Conservation (phyloP, 2,329 filamentous ascomycete genomes). For the Escovopsis sp. region DNA sequence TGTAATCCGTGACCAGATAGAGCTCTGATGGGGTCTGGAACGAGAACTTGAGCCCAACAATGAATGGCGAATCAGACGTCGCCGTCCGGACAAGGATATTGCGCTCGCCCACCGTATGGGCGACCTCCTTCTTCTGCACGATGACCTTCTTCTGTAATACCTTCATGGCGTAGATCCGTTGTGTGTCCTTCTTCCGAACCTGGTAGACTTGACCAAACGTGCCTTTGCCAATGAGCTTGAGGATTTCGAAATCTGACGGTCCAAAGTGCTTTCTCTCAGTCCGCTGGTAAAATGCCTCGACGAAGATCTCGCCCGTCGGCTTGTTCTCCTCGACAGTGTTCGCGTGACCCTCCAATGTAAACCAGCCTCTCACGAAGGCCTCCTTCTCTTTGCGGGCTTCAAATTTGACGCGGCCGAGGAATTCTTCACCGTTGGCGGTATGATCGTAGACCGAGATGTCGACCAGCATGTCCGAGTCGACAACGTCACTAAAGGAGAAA, state of each 20-base stretch:
- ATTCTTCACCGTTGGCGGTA: conserved; percentile 65
- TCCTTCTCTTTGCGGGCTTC: conserved; percentile 52
- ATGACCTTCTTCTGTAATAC: conserved; percentile 99
- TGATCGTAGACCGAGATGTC: conserved; percentile 90
- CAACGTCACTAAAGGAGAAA: conserved; percentile 90
- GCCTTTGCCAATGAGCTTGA: conserved; percentile 93
- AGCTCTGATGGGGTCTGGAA: conserved; percentile 96
- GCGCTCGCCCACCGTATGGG: conserved; percentile 88
- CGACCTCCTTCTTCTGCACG: conserved; percentile 98
- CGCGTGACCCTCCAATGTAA: conserved; percentile 57
- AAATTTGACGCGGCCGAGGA: conserved; percentile 80
- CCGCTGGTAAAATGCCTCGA: conserved; percentile 74
- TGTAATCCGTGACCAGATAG: conserved; percentile 97
- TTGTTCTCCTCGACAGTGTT: conserved; percentile 58
- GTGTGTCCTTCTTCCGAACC: conserved; percentile 91
- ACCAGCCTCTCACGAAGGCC: conserved; percentile 70
- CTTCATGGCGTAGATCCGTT: conserved; percentile 97
- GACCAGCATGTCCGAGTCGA: conserved; percentile 77
- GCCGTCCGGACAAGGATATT: conserved; percentile 96
- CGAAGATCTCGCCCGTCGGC: conserved; percentile 73
- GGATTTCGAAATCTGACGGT: conserved; percentile 86
- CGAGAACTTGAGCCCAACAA: conserved; percentile 94
- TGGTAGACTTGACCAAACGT: conserved; percentile 98
- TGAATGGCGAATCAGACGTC: conserved; percentile 90
- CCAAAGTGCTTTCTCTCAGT: conserved; percentile 84